Evolutionary conservation across 441 rosid species (phyloP), one percentile per base, ranked within the genome.

Genomic region (Eutrema salsugineum): DNA sequence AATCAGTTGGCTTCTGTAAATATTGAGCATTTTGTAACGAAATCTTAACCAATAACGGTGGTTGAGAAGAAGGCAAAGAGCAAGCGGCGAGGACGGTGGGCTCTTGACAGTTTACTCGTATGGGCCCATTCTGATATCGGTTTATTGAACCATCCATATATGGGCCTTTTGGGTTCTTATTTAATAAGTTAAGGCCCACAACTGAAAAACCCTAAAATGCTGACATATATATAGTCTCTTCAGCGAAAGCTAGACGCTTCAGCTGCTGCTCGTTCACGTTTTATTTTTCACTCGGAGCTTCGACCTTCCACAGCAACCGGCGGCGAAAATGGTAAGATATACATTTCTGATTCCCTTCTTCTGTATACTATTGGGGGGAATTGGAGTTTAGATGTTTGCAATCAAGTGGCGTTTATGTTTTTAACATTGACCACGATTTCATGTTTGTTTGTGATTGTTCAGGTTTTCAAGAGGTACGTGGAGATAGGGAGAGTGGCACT

Each of bases 401-500:
- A 19, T 24, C 11, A 36, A 36, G 17, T 63, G 1, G 0, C 1
- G 57, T 57, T 20, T 14, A 33, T 56, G 8, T 12, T 3, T 5
- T 49, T 4, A 3, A 32, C 5, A 56, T 10, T 0, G 64, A 42
- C 5, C 11, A 64, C 3, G 38, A n/a, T 38, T 14, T 47, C 6
- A 24, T 51, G 27, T 53, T n/a, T 60, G 6, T 15, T 36, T 49
- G 56, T 32, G 44, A 54, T 16, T 71, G 43, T 19, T 71, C 50
- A 92, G 97, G 92, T 90, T 42, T 91, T 91, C 91, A 94, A 94
- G 86, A 87, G 98, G 83, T 93, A 83, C 83, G 97, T 93, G 0
- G 97, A 93, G 93, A 91, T 93, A 69, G 98, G 98, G 20, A 81
- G 97, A 73, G 98, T 94, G 4, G 96, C 98, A 10, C 97, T 94